Conservation (phyloP, 139 green algal species). For the Zygnema circumcarinatum region DNA sequence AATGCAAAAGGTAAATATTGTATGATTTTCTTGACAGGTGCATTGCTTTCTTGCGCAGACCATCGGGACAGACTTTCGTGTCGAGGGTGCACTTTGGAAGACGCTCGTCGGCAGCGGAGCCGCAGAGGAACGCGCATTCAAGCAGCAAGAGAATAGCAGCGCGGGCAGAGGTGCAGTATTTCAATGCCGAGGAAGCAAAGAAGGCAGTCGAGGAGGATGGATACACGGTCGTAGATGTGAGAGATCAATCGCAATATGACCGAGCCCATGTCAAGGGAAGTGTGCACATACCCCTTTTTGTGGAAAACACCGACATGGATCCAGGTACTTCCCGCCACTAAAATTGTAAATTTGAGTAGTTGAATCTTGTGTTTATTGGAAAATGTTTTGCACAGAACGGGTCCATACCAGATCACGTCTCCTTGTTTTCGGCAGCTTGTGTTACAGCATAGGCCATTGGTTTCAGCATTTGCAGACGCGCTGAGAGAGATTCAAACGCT, state of each 20-base stretch:
- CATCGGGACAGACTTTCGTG: too few relatives aligned
- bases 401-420: too few relatives aligned
- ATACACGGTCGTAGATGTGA: conserved; percentile 46
- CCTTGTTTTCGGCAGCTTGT: too few relatives aligned
- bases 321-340: background rate
- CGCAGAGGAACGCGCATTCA: too few relatives aligned
- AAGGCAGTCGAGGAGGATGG: conserved; percentile 44
- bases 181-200: conserved; percentile 48
- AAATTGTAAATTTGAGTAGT: background rate
- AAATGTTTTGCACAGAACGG: too few relatives aligned
- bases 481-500: background rate
- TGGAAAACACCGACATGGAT: conserved; percentile 52
- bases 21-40: too few relatives aligned
- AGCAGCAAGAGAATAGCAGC: too few relatives aligned
- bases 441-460: too few relatives aligned
- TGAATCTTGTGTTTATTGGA: background rate
- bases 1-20: too few relatives aligned
- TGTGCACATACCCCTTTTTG: conserved; percentile 45
- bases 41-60: too few relatives aligned
- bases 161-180: conserved; percentile 35
- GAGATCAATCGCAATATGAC: conserved; percentile 53
- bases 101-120: too few relatives aligned
- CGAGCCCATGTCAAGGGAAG: conserved; percentile 22
- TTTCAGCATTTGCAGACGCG: background rate
- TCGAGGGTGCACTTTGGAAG: too few relatives aligned